Evolutionary conservation across 345 rosid species (phyloP), one percentile per base, ranked within the genome.

Genomic region (Balakata baccata): DNA sequence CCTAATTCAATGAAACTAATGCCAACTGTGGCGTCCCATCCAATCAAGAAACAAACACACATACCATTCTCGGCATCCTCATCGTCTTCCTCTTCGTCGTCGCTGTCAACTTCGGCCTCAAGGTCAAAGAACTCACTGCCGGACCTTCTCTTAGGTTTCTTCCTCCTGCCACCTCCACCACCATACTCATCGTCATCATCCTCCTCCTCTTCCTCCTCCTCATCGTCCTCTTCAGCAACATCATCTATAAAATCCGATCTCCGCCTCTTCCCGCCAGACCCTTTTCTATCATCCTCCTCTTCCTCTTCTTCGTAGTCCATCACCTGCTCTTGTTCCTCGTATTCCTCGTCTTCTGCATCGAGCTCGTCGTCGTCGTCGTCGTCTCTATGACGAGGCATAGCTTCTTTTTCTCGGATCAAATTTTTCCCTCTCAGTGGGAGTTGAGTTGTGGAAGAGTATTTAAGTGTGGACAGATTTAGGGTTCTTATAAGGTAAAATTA

Each of bases 71-170:
- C 97, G 14, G 23, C 70, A 17, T 84, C 92, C 2, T 89, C 97
- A 17, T 92, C 98, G 17, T 92, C 98, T 4, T 94, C 98, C 72
- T 94, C 98, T 0, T 94, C 98, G 0, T 90, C 98, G 11, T 92
- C 98, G 62, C 88, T 89, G 74, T 90, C 92, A 1, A 92, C 97
- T 74, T 80, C 85, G 0, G 98, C 98, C 64, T 86, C 89, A 9
- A 71, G 70, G 69, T 92, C 97, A 54, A 94, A 77, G 80, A 87
- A 94, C 14, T 81, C 69, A 22, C 80, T 66, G 16, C 86, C 82
- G 37, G 85, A 46, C 77, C 85, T 78, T 75, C 75, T 86, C 72
- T 79, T 83, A 10, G 81, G 61, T 72, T 88, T 85, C 46, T 62
- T 68, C 68, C 77, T 82, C 51, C 68, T 71, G 38, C 81, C 81